Base-by-base conservation (phyloP, 2,329 filamentous ascomycete species). In the Fusarium liriodendri region DNA sequence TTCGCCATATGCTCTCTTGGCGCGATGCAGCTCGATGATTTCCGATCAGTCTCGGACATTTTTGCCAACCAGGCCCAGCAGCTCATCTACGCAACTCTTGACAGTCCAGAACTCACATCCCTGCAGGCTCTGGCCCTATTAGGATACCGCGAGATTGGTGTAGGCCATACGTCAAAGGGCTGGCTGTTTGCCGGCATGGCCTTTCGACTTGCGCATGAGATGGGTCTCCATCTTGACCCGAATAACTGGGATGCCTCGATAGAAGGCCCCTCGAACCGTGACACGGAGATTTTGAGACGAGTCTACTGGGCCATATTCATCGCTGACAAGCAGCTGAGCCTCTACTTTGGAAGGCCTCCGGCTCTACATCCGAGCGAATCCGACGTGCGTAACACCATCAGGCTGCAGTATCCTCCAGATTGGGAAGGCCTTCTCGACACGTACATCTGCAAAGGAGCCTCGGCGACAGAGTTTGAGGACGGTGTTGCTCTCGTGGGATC, bases 181-280 rank as follows among this genome's bases (percentile, higher is more conserved):
- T 88, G 86, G 86, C 78, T 88, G 2, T 87, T 86, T 62, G 87
- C 85, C 32, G 86, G 86, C 55, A 87, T 88, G 85, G 85, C 86
- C 10, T 88, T 87, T 70, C 83, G 86, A 6, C 80, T 88, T 16
- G 84, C 85, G 0, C 85, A 87, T 60, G 86, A 87, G 71, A 88
- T 88, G 86, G 86, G 86, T 1, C 80, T 88, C 18, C 86, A 88
- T 71, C 81, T 88, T 1, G 86, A 88, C 59, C 86, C 86, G 1
- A 86, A 81, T 60, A 87, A 88, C 71, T 88, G 86, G 86, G 82
- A 84, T 52, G 80, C 81, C 25, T 80, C 82, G 9, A 79, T 79
- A 6, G 84, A 85, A 40, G 73, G 62, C 33, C 52, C 64, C 5
- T 78, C 65, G 25, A 77, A 78, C 33, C 74, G 79, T 1, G 86